Conservation (phyloP, 1,284 basidiomycete species). For the Sutorius eximius region DNA sequence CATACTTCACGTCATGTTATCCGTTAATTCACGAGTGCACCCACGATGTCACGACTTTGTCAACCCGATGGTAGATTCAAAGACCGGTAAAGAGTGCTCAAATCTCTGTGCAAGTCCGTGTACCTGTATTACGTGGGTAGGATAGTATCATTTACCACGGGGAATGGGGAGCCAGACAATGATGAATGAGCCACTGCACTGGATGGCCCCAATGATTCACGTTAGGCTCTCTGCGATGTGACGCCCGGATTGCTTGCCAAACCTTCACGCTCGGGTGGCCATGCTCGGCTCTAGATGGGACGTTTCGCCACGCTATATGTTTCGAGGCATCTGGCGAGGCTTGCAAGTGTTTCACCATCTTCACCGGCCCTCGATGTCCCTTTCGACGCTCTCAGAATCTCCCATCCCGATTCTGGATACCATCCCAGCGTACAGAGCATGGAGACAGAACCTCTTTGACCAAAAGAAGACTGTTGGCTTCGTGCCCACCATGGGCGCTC, state of each 20-base stretch:
- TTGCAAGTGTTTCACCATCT: neutral
- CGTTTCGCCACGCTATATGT: constrained; percentile 7
- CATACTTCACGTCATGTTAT: too few relatives aligned
- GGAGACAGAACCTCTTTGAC: constrained; percentile 68
- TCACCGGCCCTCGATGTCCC: constrained; percentile 16
- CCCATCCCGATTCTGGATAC: constrained; percentile 78
- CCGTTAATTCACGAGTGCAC: too few relatives aligned
- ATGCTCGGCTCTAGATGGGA: neutral
- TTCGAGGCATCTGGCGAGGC: constrained; percentile 3
- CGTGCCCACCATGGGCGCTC: constrained; percentile 96
- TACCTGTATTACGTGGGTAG: neutral
- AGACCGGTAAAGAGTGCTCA: too few relatives aligned
- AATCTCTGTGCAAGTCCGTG: too few relatives aligned
- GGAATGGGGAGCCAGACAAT: neutral
- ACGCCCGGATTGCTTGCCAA: neutral
- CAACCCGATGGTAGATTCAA: too few relatives aligned
- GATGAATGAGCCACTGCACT: neutral
- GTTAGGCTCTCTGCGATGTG: neutral
- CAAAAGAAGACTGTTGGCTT: constrained; percentile 78
- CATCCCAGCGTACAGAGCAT: constrained; percentile 69
- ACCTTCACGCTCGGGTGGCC: neutral
- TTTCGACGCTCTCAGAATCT: constrained; percentile 42
- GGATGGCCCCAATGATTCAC: neutral
- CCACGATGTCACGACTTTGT: too few relatives aligned
- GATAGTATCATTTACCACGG: neutral